A percentile compares a stretch with the other conserved stretches of the same genome.
phyloP scores from a whole-genome alignment of 1,284 basidiomycete genomes.

The Phaffia rhodozyma region DNA sequence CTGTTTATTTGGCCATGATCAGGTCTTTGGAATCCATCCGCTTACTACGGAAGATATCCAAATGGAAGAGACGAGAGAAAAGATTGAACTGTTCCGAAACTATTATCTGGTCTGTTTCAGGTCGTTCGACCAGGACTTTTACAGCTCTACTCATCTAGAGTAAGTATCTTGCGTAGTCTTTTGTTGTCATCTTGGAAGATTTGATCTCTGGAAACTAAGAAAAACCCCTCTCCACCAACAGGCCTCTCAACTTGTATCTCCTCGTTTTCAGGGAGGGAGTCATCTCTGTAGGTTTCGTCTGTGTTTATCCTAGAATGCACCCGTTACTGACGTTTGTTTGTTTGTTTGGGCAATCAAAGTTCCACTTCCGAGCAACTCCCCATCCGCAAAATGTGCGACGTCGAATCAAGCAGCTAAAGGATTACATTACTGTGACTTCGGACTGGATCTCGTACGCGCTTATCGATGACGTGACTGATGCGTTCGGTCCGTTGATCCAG shows the following conservation, averaged over 20 bases:
- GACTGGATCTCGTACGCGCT: constrained; percentile 99
- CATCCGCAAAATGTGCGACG: constrained; percentile 96
- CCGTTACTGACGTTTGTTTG: constrained; percentile 3
- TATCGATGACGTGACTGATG: constrained; percentile 99
- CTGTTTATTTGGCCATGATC: constrained; percentile 11
- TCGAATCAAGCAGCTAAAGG: constrained; percentile 97
- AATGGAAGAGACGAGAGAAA: constrained; percentile 98
- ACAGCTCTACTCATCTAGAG: constrained; percentile 93
- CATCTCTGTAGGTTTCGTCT: constrained; percentile 52
- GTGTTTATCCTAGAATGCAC: neutral
- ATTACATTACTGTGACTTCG: constrained; percentile 96
- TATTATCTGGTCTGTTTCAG: constrained; percentile 99
- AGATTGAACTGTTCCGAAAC: constrained; percentile 97
- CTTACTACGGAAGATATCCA: constrained; percentile 98
- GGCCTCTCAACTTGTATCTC: constrained; percentile 97
- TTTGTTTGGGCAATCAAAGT: constrained; percentile 42
- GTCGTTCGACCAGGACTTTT: constrained; percentile 96
- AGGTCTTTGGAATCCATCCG: constrained; percentile 96
- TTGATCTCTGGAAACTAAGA: too few species aligned
- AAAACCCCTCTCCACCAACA: too few species aligned
- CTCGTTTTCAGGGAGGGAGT: constrained; percentile 98
- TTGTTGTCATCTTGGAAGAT: too few species aligned
- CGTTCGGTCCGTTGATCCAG: constrained; percentile 96
- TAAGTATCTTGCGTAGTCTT: too few species aligned
- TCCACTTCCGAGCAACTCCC: constrained; percentile 94